Evolutionary conservation across 2,329 filamentous ascomycete species (phyloP).

Genomic region (Fusarium proliferatum): DNA sequence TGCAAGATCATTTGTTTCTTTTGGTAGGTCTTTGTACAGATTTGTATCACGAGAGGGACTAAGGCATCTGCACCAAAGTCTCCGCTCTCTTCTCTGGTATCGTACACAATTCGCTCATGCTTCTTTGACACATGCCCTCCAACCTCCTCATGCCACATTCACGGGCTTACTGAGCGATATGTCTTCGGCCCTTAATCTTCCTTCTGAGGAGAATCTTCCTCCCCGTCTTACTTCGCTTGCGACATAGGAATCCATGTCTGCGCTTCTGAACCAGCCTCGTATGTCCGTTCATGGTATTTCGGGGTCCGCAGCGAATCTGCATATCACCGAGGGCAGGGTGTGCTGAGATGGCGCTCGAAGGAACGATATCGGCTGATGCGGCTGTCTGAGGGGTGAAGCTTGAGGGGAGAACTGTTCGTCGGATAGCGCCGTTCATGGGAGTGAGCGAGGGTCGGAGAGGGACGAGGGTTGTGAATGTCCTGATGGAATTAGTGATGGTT

Average conservation of each 20-base stretch:
- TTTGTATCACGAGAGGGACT: slow-evolving; percentile 29
- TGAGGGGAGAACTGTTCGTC: slow-evolving; percentile 45
- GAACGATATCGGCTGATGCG: slow-evolving; percentile 57
- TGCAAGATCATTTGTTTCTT: slow-evolving; percentile 22
- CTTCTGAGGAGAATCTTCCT: slow-evolving; percentile 64
- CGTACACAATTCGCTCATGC: slow-evolving; percentile 34
- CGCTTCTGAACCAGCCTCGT: slow-evolving; percentile 69
- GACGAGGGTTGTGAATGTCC: slow-evolving; percentile 62
- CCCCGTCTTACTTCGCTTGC: slow-evolving; percentile 62
- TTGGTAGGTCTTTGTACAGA: slow-evolving; percentile 37
- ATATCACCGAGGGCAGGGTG: slow-evolving; percentile 63
- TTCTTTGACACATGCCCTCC: slow-evolving; percentile 11
- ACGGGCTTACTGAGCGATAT: slow-evolving; percentile 43
- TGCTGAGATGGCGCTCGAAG: slow-evolving; percentile 58
- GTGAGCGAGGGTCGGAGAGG: slow-evolving; percentile 61
- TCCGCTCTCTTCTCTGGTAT: slow-evolving; percentile 33
- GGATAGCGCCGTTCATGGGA: slow-evolving; percentile 48
- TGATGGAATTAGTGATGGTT: slow-evolving; percentile 39
- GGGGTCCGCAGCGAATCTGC: slow-evolving; percentile 69
- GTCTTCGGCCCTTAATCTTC: slow-evolving; percentile 63
- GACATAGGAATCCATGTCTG: slow-evolving; percentile 66
- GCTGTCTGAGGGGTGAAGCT: slow-evolving; percentile 47
- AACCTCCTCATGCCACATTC: background rate
- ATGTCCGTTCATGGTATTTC: slow-evolving; percentile 66
- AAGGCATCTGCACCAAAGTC: slow-evolving; percentile 1